phyloP scores from a whole-genome alignment of 176 grass and related monocot species.

The Triticum turgidum region DNA sequence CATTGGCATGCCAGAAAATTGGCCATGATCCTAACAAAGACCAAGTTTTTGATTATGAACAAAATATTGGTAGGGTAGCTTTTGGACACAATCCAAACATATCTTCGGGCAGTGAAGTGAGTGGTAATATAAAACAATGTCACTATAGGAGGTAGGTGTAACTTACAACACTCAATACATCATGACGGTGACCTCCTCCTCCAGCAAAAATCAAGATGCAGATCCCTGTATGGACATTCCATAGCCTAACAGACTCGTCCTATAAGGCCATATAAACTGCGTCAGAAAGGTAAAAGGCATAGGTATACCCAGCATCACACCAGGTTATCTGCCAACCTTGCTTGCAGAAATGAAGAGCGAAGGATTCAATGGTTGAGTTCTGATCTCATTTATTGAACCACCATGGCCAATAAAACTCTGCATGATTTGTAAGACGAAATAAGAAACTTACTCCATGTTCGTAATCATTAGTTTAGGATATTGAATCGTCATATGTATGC shows the following conservation, averaged over 20 bases:
- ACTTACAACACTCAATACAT: constrained; percentile 98
- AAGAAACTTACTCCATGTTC: not conserved
- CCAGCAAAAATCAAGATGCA: constrained; percentile 92
- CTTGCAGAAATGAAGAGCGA: constrained; percentile 94
- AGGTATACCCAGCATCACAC: not conserved
- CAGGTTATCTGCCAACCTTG: constrained; percentile 51
- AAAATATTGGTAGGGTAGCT: too few species aligned
- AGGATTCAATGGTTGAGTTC: constrained; percentile 69
- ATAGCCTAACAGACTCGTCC: constrained; percentile 96
- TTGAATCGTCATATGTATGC: not conserved
- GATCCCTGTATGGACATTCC: constrained; percentile 97
- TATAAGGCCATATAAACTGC: constrained; percentile 26
- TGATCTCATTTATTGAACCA: constrained; percentile 79
- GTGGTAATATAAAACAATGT: not conserved
- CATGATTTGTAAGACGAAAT: constrained; percentile 16
- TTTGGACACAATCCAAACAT: too few species aligned
- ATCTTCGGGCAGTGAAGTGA: not conserved
- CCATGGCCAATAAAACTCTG: constrained; percentile 89
- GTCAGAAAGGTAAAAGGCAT: constrained; percentile 21
- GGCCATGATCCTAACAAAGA: too few species aligned
- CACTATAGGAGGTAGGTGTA: not conserved
- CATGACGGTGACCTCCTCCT: constrained; percentile 85
- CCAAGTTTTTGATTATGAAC: too few species aligned
- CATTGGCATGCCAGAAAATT: too few species aligned
- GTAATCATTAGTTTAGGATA: not conserved